phyloP scores from a whole-genome alignment of 345 rosid genomes.

The Clausena lansium region DNA sequence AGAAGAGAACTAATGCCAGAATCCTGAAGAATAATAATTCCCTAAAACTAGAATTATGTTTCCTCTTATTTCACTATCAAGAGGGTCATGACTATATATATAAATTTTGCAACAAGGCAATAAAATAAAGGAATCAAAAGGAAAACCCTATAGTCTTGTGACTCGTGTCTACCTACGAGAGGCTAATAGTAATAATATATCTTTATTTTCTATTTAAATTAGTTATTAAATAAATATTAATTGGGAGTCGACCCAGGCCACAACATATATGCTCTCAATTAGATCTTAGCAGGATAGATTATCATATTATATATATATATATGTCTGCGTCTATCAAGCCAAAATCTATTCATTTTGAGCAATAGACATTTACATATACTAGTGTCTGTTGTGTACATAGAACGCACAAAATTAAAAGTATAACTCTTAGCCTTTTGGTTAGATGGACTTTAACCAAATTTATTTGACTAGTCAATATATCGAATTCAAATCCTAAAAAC shows the following conservation, averaged over 20 bases:
- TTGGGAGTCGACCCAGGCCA: not conserved
- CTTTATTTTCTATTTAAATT: no score
- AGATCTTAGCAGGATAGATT: no score
- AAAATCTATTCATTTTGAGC: not conserved
- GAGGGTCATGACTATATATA: slow-evolving; percentile 3
- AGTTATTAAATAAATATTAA: not conserved
- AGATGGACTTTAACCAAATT: no score
- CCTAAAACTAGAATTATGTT: not conserved
- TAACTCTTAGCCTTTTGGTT: no score
- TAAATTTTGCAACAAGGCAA: not conserved
- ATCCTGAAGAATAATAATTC: slow-evolving; percentile 9
- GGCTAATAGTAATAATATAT: not conserved
- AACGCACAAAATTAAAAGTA: no score
- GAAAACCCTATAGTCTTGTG: slow-evolving; percentile 3
- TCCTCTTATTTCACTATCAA: slow-evolving; percentile 1
- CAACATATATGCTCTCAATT: no score
- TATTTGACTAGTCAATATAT: no score
- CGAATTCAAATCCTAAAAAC: no score
- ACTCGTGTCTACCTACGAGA: not conserved
- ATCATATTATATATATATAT: not conserved
- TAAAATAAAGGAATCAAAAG: no score
- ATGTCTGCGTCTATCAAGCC: not conserved
- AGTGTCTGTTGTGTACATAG: no score
- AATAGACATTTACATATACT: not conserved
- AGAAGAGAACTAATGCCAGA: slow-evolving; percentile 40